Evolutionary conservation across 768 basidiomycete genomes (phyloP), one percentile per base, ranked within the genome.

Genomic region (Leccinum imitatum): DNA sequence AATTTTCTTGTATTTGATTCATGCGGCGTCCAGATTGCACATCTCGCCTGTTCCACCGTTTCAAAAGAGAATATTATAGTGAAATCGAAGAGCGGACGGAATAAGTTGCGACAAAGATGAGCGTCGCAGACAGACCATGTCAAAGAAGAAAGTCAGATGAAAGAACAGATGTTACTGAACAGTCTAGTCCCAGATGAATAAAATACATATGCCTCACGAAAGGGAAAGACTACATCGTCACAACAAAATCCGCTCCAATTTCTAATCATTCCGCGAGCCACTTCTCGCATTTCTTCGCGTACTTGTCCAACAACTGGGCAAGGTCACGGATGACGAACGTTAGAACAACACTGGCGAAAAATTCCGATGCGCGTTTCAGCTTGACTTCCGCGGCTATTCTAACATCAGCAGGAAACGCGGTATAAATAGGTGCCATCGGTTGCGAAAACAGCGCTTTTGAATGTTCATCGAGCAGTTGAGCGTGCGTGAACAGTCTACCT

Each of bases 211-310:
- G 63, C 64, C 65, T 62, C 61, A 57, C 64, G 60, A 63, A 65
- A 46, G 19, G 23, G 25, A 23, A 63, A 66, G 61, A 63, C 66
- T 58, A 63, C 56, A 67, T 72, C 71, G 67, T 62, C 66, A 60
- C 61, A 64, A 59, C 64, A 60, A 61, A 62, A 69, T 67, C 64
- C 60, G 33, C 46, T 58, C 59, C 63, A 50, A 33, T 48, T 52
- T 63, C 65, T 65, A 64, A 61, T 80, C 79, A 93, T 71, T 95
- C 92, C 39, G 86, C 90, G 39, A 93, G 81, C 90, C 91, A 93
- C 75, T 92, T 93, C 77, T 93, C 93, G 75, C 91, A 92, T 73
- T 91, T 91, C 82, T 94, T 94, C 63, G 88, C 90, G 73, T 94
- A 95, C 76, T 95, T 95, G 79, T 95, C 94, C 62, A 95, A 79